Evolutionary conservation across 306 rosid species (phyloP).

Genomic region (Inga laurina): DNA sequence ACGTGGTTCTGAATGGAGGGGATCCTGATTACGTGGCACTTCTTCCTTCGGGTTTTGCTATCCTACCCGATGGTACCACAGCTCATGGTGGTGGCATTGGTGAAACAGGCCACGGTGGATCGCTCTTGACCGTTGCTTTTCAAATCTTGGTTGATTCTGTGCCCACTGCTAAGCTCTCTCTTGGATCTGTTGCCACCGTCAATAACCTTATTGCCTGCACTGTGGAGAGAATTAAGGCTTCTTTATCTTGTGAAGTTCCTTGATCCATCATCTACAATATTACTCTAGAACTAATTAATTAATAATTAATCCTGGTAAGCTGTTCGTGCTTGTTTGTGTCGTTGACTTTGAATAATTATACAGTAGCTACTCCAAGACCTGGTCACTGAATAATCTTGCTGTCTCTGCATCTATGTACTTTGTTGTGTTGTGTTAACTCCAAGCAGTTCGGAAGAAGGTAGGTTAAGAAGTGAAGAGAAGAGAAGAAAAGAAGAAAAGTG

Average conservation of each 20-base stretch:
- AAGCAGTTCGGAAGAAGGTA: slow-evolving; percentile 42
- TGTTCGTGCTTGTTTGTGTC: not conserved
- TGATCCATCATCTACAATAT: slow-evolving; percentile 32
- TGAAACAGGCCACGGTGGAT: slow-evolving; percentile 69
- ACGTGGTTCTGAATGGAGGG: slow-evolving; percentile 86
- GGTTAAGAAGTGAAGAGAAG: slow-evolving; percentile 2
- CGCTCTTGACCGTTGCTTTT: slow-evolving; percentile 89
- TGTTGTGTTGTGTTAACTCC: not conserved
- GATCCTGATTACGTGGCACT: slow-evolving; percentile 96
- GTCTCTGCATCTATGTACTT: not conserved
- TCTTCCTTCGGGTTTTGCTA: slow-evolving; percentile 95
- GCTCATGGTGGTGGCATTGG: slow-evolving; percentile 38
- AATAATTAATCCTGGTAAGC: slow-evolving; percentile 20
- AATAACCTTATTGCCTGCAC: slow-evolving; percentile 93
- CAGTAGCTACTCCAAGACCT: not conserved
- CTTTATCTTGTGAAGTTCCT: slow-evolving; percentile 62
- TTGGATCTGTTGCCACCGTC: slow-evolving; percentile 93
- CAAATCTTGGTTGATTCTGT: slow-evolving; percentile 93
- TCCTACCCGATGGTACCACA: slow-evolving; percentile 78
- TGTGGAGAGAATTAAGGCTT: slow-evolving; percentile 88
- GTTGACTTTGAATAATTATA: not conserved
- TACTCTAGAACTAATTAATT: not conserved
- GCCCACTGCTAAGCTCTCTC: slow-evolving; percentile 91
- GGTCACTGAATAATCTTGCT: not conserved
- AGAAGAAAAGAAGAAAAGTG: not conserved